Evolutionary conservation across 2,329 filamentous ascomycete genomes (phyloP), one percentile per base, ranked within the genome.

Genomic region (Zasmidium angulare): DNA sequence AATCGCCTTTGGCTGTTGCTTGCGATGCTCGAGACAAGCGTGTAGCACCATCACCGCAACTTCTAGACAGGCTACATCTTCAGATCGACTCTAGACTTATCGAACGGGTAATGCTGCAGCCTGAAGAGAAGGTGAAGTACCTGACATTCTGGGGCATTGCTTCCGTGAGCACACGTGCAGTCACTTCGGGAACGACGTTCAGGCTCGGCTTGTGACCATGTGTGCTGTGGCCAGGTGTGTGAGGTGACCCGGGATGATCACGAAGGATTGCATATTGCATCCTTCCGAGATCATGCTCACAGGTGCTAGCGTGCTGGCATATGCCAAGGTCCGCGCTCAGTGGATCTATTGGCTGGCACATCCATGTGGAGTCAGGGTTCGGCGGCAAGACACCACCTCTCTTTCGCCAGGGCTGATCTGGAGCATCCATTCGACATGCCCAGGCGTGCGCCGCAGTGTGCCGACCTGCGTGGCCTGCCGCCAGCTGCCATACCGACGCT

Each of bases 351-450:
- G 36, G 36, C 36, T 43, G 36, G 36, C 12, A n/a, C 14, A 17
- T 14, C 3, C 7, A 10, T 7, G 12, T 43, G 36, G 36, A 29
- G 26, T 17, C 12, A 43, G 36, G 36, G 36, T 43, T 19, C 3
- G 36, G 36, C 36, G 36, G 36, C 36, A 43, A 43, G n/a, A 19
- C 36, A 19, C n/a, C 12, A 19, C 36, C 51, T 58, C 46, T 61
- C 31, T 43, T 59, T 62, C 60, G 56, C 54, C 24, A 49, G 22
- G n/a, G 48, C 55, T 52, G 29, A 26, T 53, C 46, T 36, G 53
- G 40, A 58, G 51, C 50, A 53, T 54, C 57, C 59, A 23, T 22
- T 31, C 54, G 54, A 55, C 60, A 40, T 47, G 26, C 14, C 56
- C 40, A 46, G 48, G 49, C 49, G 49, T 50, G 47, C 57, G 53